phyloP scores from a whole-genome alignment of 169 alveolate species.

The Plasmodium gaboni region DNA sequence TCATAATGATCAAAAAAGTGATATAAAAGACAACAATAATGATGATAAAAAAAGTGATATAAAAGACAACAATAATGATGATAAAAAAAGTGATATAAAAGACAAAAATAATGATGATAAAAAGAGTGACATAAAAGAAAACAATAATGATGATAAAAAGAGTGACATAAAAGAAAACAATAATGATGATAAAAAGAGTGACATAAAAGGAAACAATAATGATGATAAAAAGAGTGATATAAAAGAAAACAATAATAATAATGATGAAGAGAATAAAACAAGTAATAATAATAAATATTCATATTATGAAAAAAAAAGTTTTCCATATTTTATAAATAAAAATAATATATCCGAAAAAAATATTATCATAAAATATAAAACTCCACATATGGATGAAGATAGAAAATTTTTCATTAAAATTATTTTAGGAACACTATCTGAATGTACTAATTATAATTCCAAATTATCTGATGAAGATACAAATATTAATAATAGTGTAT shows the following conservation, averaged over 20 bases:
- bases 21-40: background rate
- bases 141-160: background rate
- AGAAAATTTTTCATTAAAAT: slow-evolving; percentile 26
- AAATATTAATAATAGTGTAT: slow-evolving; percentile 28
- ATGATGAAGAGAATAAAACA: background rate
- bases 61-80: background rate
- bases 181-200: background rate
- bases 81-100: background rate
- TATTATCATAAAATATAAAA: slow-evolving; percentile 49
- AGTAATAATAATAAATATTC: background rate
- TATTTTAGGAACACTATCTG: slow-evolving; percentile 46
- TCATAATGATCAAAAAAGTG: background rate
- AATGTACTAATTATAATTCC: slow-evolving; percentile 52
- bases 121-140: background rate
- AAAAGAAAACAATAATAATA: background rate
- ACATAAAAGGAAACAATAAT: background rate
- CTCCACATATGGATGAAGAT: slow-evolving; percentile 45
- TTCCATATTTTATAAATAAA: background rate
- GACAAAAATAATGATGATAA: background rate
- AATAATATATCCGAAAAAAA: slow-evolving; percentile 21
- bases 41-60: background rate
- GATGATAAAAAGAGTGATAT: background rate
- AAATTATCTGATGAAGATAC: slow-evolving; percentile 53
- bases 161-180: background rate
- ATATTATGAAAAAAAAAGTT: background rate